Conservation (phyloP, 2,329 filamentous ascomycete genomes). For the Xylaria sp. region DNA sequence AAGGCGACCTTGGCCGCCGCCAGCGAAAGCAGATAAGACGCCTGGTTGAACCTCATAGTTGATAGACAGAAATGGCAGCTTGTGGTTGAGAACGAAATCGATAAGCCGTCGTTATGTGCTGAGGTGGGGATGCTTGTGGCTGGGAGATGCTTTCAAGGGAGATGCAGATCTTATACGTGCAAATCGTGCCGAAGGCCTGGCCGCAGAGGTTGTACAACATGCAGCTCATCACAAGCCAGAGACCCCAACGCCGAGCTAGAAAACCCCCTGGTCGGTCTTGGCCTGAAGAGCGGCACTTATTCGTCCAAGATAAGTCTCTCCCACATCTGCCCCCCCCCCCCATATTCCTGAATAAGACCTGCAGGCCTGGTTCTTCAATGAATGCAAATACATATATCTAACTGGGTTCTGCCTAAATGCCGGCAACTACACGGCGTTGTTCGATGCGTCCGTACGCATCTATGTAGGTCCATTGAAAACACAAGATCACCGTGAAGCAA, state of each 20-base stretch:
- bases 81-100: conserved; percentile 1
- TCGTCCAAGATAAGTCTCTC: conserved; percentile 26
- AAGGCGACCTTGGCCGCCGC: conserved; percentile 17
- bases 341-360: not conserved
- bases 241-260: conserved; percentile 13
- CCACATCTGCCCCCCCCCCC: no score
- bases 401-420: not conserved
- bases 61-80: conserved; percentile 1
- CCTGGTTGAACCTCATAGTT: conserved; percentile 26
- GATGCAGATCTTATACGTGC: conserved; percentile 19
- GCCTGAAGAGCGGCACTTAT: conserved; percentile 16
- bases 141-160: conserved; percentile 5
- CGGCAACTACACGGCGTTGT: not conserved
- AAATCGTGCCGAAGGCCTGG: conserved; percentile 15
- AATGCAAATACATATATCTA: not conserved
- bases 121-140: conserved; percentile 11
- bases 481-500: not conserved
- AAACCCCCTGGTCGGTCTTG: conserved; percentile 7
- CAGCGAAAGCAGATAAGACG: conserved; percentile 19
- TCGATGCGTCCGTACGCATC: no score
- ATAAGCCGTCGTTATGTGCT: conserved; percentile 5
- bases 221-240: conserved; percentile 25
- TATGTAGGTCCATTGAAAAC: not conserved
- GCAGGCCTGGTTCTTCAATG: not conserved
- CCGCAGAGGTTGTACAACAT: conserved; percentile 14